A percentile compares a stretch with the other conserved stretches of the same genome.
Conservation (phyloP, 2,329 filamentous ascomycete genomes). For the Talaromyces sp. region DNA sequence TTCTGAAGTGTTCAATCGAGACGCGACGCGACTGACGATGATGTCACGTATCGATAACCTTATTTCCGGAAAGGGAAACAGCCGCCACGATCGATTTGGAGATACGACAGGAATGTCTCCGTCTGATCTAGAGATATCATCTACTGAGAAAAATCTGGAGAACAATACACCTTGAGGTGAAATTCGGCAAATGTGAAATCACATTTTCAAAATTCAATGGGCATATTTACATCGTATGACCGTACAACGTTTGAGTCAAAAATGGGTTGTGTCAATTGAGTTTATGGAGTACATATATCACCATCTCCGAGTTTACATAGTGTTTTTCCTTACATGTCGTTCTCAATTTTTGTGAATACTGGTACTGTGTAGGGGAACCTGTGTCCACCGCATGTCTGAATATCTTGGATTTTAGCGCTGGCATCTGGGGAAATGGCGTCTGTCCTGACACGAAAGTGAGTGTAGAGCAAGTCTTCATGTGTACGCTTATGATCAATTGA, state of each 20-base stretch:
- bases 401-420: background rate
- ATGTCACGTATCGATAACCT: conserved; percentile 3
- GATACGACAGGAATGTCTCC: background rate
- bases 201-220: background rate
- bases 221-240: background rate
- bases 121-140: background rate
- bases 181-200: background rate
- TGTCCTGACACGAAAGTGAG: background rate
- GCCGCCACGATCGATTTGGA: background rate
- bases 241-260: background rate
- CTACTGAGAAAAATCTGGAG: background rate
- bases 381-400: background rate
- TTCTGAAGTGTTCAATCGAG: background rate
- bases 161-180: background rate
- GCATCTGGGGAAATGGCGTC: background rate
- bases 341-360: background rate
- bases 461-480: background rate
- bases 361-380: background rate
- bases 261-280: background rate
- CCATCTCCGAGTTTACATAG: background rate
- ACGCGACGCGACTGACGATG: conserved; percentile 1
- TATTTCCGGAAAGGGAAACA: background rate
- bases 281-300: background rate
- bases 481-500: background rate
- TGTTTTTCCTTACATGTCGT: too few relatives aligned